Evolutionary conservation across 2,329 filamentous ascomycete species (phyloP), one percentile per base, ranked within the genome.

Genomic region (Pseudocercospora musae): DNA sequence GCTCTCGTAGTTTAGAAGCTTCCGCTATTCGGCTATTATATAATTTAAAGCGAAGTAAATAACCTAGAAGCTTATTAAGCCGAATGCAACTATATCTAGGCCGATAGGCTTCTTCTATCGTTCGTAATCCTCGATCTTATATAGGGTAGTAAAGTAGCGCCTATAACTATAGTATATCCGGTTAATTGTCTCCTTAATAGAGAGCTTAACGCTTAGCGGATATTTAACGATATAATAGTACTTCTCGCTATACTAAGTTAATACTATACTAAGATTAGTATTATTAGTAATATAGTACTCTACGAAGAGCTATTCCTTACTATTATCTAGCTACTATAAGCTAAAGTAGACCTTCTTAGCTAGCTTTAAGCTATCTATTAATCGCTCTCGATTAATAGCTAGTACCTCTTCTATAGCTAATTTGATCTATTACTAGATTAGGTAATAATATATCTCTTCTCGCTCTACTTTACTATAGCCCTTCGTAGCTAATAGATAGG

Each of bases 121-220:
- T 37, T 15, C 27, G 7, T 27, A 27, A 27, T 27, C 25, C 8
- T 29, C 8, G 1, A 29, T 7, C 27, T 29, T 9, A 8, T 29
- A 23, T 42, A 15, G 29, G 53, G 58, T 18, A 15, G 18, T 8
- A 50, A 61, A 27, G 9, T 58, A 37, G 40, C 61, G 20, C 46
- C 46, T 60, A 66, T 42, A 13, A 31, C 60, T 37, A 59, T 63
- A 56, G 60, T 54, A 57, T 57, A 62, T 55, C 25, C 58, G 33
- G 21, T 46, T 23, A 37, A 52, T 25, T 56, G 63, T 56, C 48
- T 33, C 20, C 64, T 66, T 57, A 62, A 64, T 29, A 50, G 48
- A 18, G 59, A 57, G 37, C 7, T 31, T 7, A 59, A 66, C 49
- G 59, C 61, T 52, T 48, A 62, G 9, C 9, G 55, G 54, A 52